These are phyloP conservation scores for Cladorrhinum sp. DNA, from an alignment of 2,329 filamentous ascomycete species.

Conservation along the genomic window DNA sequence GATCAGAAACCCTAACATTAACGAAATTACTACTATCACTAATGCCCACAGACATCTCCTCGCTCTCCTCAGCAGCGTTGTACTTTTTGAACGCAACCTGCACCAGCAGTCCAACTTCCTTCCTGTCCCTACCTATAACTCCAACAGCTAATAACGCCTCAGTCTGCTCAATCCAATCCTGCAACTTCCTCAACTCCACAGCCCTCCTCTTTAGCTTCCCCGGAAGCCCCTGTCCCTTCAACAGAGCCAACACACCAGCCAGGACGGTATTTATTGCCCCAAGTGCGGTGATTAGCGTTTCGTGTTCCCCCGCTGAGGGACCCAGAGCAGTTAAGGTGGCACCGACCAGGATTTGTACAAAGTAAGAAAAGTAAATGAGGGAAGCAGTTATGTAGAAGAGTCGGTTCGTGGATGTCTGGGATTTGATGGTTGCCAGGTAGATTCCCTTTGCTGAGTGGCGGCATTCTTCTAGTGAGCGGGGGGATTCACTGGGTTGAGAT, in stretches of 20 bases:
- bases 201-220: conserved; percentile 46
- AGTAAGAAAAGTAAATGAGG: conserved; percentile 42
- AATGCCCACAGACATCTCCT: no score
- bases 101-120: conserved; percentile 43
- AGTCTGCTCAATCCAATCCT: conserved; percentile 54
- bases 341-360: conserved; percentile 46
- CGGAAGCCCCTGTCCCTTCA: conserved; percentile 51
- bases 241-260: conserved; percentile 57
- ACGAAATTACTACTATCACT: no score
- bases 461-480: conserved; percentile 34
- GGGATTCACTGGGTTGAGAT: conserved; percentile 17
- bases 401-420: conserved; percentile 32
- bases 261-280: conserved; percentile 62
- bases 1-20: no score
- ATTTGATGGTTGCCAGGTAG: conserved; percentile 39
- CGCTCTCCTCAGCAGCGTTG: conserved; percentile 40
- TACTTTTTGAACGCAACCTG: conserved; percentile 44
- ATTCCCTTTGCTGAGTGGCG: conserved; percentile 38
- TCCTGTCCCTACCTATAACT: conserved; percentile 40
- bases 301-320: conserved; percentile 45
- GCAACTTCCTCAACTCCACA: conserved; percentile 44
- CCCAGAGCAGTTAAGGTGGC: conserved; percentile 48
- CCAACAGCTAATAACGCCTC: conserved; percentile 44
- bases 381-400: conserved; percentile 36
- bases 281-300: conserved; percentile 52